Evolutionary conservation across 2,329 filamentous ascomycete species (phyloP), one percentile per base, ranked within the genome.

Genomic region (Penicillium sp.): DNA sequence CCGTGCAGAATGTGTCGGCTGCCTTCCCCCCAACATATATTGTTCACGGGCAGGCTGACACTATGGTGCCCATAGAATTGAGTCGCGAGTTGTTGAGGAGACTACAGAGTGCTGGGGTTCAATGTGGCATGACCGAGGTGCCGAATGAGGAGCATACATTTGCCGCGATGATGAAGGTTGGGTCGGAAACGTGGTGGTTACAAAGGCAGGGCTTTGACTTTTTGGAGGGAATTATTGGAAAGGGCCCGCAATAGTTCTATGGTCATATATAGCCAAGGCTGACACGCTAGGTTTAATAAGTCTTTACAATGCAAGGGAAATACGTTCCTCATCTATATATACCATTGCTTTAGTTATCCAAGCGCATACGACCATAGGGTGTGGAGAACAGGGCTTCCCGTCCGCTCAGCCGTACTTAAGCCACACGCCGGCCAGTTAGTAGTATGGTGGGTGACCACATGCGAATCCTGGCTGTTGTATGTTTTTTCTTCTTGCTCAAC

Each of bases 111-210:
- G 51, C 65, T 5, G 74, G 71, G 5, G 74, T 80, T 0, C 55
- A 67, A 34, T 75, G 75, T 62, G 75, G 68, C 4, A 67, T 79
- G 66, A 66, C 68, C 10, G 75, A 77, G 58, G 72, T 80, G 7
- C 74, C 74, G 0, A 76, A 68, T 4, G 78, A 80, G 58, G 76
- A 72, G n/a, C 78, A 80, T 61, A 80, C 77, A 1, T 81, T 80
- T 69, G 76, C 75, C 0, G 74, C 71, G 2, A 75, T 69, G 59
- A 81, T 81, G 78, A 59, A 72, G 59, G 75, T 77, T 55, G 77
- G 76, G 0, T 73, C 71, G 61, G 58, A 54, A 63, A 69, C 68
- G 52, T 71, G 70, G 69, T 61, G 73, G 43, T 58, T 77, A 38
- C 77, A 79, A 66, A 66, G 73, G 28, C 50, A 69, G 59, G 78